A percentile compares a stretch with the other conserved stretches of the same genome.
Conservation (phyloP, 2,329 filamentous ascomycete genomes). For the Aspergillus pseudoviridinutans region DNA sequence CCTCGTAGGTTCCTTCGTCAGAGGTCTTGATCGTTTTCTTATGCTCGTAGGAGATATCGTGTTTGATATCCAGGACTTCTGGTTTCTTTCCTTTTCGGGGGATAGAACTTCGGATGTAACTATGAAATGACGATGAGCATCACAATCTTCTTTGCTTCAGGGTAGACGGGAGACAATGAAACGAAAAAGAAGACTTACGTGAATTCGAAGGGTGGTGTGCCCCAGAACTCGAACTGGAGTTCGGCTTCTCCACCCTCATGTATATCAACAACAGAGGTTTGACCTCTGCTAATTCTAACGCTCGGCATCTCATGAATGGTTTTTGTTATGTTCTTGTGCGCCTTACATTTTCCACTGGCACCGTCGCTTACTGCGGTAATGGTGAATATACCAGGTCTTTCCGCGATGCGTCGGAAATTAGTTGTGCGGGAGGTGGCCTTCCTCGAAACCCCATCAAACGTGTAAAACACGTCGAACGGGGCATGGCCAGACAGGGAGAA, state of each 20-base stretch:
- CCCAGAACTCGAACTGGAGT: slow-evolving; percentile 91
- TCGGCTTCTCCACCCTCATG: slow-evolving; percentile 94
- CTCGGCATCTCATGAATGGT: slow-evolving; percentile 87
- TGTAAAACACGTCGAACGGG: slow-evolving; percentile 91
- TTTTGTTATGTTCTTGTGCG: slow-evolving; percentile 72
- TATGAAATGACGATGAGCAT: slow-evolving; percentile 18
- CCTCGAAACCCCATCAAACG: slow-evolving; percentile 72
- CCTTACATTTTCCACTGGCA: slow-evolving; percentile 76
- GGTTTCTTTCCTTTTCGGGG: slow-evolving; percentile 72
- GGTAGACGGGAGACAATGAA: neutral
- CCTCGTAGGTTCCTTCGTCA: slow-evolving; percentile 95
- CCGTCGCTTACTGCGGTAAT: slow-evolving; percentile 85
- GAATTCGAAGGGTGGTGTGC: slow-evolving; percentile 94
- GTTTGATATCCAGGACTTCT: slow-evolving; percentile 81
- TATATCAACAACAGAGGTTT: slow-evolving; percentile 79
- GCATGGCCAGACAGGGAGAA: slow-evolving; percentile 88
- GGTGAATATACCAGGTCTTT: slow-evolving; percentile 81
- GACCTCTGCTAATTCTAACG: slow-evolving; percentile 82
- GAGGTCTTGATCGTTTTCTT: slow-evolving; percentile 77
- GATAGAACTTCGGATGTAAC: slow-evolving; percentile 85
- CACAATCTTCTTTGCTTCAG: neutral
- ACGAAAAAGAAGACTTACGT: slow-evolving; percentile 49
- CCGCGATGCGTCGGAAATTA: slow-evolving; percentile 88
- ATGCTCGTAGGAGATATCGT: slow-evolving; percentile 78
- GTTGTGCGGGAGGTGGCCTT: slow-evolving; percentile 70